Conservation (phyloP, 495 filamentous ascomycete species). For the Aspergillus saccharolyticus region DNA sequence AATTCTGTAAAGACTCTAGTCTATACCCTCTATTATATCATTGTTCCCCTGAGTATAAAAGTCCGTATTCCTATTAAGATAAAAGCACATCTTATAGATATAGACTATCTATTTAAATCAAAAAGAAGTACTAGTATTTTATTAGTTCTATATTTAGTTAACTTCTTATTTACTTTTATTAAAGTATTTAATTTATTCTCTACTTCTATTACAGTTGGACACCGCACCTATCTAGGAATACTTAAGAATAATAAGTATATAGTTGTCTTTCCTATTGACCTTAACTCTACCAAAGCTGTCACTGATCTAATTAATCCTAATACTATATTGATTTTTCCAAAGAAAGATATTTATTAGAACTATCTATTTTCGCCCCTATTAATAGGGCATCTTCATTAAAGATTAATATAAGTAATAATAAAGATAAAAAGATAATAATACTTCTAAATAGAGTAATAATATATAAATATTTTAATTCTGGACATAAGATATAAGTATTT, state of each 20-base stretch:
- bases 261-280: no score
- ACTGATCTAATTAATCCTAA: no score
- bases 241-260: no score
- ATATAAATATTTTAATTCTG: background rate
- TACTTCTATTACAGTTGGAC: no score
- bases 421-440: background rate
- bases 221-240: no score
- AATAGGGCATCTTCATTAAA: background rate
- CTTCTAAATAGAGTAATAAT: no score
- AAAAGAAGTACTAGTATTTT: background rate
- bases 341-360: no score
- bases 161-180: background rate
- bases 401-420: background rate
- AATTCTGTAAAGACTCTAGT: background rate
- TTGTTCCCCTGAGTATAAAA: background rate
- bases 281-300: no score
- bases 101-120: slow-evolving; percentile 1
- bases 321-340: no score
- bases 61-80: background rate
- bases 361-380: no score
- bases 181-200: no score
- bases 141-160: background rate
- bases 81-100: background rate
- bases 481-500: no score
- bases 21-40: background rate